Percentiles rank a stretch among this genome's conserved stretches.
phyloP scores from a whole-genome alignment of 306 rosid genomes.

The Quercus rubra region DNA sequence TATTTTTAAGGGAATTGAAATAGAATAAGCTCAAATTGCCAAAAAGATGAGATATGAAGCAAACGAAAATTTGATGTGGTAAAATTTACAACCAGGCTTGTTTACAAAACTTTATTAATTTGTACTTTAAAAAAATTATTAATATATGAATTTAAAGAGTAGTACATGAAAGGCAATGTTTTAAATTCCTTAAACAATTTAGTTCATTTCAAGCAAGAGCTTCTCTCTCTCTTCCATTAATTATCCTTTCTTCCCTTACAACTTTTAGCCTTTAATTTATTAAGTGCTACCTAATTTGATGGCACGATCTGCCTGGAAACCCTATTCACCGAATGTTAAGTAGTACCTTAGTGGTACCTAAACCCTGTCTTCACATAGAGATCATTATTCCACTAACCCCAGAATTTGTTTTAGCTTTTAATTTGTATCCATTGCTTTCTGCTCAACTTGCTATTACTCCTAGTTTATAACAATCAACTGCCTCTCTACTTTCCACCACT shows the following conservation, averaged over 20 bases:
- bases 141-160: too few species aligned
- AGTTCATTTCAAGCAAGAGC: not conserved
- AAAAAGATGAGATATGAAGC: too few species aligned
- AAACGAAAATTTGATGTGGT: too few species aligned
- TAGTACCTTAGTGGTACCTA: not conserved
- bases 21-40: too few species aligned
- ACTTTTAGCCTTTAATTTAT: not conserved
- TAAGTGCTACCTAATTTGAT: not conserved
- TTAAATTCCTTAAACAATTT: not conserved
- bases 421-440: not conserved
- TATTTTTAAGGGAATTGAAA: too few species aligned
- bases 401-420: not conserved
- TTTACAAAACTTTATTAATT: too few species aligned
- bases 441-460: not conserved
- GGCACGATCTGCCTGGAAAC: not conserved
- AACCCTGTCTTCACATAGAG: not conserved
- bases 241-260: not conserved
- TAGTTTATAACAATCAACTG: conserved; percentile 1
- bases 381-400: conserved; percentile 20
- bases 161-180: not conserved
- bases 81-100: too few species aligned
- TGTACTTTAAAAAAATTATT: too few species aligned
- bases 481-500: conserved; percentile 2
- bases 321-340: not conserved
- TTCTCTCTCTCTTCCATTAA: not conserved